Evolutionary conservation across 192 early-diverging fungal species (phyloP), one percentile per base, ranked within the genome.

Genomic region (Linnemannia schmuckeri): DNA sequence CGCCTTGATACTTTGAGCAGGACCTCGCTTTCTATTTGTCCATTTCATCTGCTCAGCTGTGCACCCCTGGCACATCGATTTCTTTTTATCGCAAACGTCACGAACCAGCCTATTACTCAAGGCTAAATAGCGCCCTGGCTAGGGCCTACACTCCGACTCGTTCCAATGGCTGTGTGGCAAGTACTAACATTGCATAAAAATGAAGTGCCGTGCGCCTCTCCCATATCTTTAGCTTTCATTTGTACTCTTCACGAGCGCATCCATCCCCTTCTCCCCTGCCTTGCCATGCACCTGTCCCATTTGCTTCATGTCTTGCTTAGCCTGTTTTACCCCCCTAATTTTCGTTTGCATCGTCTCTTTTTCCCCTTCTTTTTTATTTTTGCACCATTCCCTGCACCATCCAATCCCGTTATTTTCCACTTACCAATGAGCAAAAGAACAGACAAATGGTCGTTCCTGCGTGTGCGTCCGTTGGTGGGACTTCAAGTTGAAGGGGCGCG

Each of bases 401-500:
- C 10, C 61, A 33, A 66, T 35, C 12, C 30, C n/a, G n/a, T 12
- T 30, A 61, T 61, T 61, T 18, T 49, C 13, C 20, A 70, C 87
- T 90, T 92, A 94, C 83, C 88, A 74, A 61, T 91, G 92, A 15
- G 92, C 41, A 78, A 87, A 87, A 6, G 90, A 90, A 84, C 94
- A 95, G 27, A 89, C 88, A 88, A 92, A 97, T 0, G 95, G 95
- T 20, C 95, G 90, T 75, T 95, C 94, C 52, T 93, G 91, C 0
- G 94, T 94, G 89, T 98, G 97, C 20, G 95, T 96, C 46, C 93
- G 88, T 72, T 94, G 91, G 77, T 99, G 97, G 38, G 93, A 94
- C 81, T 96, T 95, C 27, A 99, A 89, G 89, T 98, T 99, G 82
- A 97, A 99, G 35, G 92, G 92, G 44, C 97, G 91, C 10, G 95